Conservation (phyloP, 176 grass and related monocot genomes). For the Tuctoria greenei region DNA sequence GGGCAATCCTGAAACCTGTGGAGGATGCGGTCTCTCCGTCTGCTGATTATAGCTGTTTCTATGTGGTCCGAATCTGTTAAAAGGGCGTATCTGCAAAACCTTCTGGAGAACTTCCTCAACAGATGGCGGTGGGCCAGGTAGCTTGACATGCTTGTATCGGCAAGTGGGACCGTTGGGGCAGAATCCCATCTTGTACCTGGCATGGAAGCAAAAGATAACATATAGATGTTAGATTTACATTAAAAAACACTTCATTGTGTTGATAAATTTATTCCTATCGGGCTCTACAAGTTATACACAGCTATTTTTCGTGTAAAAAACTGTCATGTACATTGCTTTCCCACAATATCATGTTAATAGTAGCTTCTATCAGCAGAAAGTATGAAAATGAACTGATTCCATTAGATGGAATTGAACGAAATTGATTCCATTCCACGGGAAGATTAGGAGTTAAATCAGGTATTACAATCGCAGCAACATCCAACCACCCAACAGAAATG, state of each 20-base stretch:
- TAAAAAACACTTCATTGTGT: background rate
- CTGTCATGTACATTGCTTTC: background rate
- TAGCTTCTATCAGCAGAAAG: too few species aligned
- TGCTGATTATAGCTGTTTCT: slow-evolving; percentile 77
- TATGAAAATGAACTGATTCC: too few species aligned
- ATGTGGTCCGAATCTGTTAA: slow-evolving; percentile 57
- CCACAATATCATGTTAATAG: background rate
- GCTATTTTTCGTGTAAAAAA: slow-evolving; percentile 15
- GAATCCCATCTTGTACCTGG: slow-evolving; percentile 98
- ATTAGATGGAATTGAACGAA: too few species aligned
- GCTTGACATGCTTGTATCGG: slow-evolving; percentile 76
- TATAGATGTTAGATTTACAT: background rate
- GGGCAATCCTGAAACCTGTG: slow-evolving; percentile 51
- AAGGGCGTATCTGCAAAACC: slow-evolving; percentile 56
- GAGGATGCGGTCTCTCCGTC: slow-evolving; percentile 58
- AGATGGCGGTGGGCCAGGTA: slow-evolving; percentile 57
- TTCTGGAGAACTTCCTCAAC: slow-evolving; percentile 91
- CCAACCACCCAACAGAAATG: background rate
- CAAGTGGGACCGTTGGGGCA: slow-evolving; percentile 92
- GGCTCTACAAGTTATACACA: background rate
- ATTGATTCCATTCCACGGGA: too few species aligned
- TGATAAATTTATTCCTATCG: background rate
- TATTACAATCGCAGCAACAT: background rate
- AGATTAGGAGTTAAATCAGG: background rate
- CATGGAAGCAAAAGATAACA: slow-evolving; percentile 3